A percentile compares a stretch with the other conserved stretches of the same genome.
Conservation (phyloP, 257 asterid genomes). For the Rubia yunnanensis region DNA sequence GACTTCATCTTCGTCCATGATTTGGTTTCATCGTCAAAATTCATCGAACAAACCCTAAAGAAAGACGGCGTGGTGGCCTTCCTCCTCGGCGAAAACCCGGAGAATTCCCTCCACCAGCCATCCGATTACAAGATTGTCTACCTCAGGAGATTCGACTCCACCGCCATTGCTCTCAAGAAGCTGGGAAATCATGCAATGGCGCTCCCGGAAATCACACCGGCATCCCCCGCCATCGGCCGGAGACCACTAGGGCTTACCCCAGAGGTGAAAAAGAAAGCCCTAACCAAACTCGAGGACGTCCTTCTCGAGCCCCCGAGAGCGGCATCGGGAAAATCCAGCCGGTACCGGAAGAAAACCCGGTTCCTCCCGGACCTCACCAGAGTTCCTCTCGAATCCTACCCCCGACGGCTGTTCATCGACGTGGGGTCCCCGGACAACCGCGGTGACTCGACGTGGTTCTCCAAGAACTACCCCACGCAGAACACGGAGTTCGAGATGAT, state of each 20-base stretch:
- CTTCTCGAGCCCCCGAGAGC: constrained; percentile 38
- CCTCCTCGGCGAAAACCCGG: constrained; percentile 6
- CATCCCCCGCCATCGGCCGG: not conserved
- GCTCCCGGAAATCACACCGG: not conserved
- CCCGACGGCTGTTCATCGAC: constrained; percentile 34
- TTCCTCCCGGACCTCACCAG: constrained; percentile 38
- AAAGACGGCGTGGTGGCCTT: constrained; percentile 19
- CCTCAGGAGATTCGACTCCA: constrained; percentile 18
- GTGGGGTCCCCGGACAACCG: constrained; percentile 6
- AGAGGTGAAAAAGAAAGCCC: constrained; percentile 18
- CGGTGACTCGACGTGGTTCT: constrained; percentile 37
- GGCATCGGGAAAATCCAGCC: constrained; percentile 28
- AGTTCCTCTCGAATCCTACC: constrained; percentile 27
- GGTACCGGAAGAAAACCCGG: constrained; percentile 18
- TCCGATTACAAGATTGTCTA: constrained; percentile 19
- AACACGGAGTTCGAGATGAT: constrained; percentile 31
- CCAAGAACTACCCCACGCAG: constrained; percentile 36
- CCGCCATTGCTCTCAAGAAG: constrained; percentile 19
- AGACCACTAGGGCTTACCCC: constrained; percentile 8
- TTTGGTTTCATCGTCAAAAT: not conserved
- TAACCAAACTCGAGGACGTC: constrained; percentile 28
- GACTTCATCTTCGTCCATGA: constrained; percentile 16
- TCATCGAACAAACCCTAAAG: constrained; percentile 19
- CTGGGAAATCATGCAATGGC: not conserved
- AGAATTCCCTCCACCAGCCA: constrained; percentile 7